A percentile compares a stretch with the other conserved stretches of the same genome.
Evolutionary conservation across 163 green algal species (phyloP).

Genomic region (Prototheca stagnorum): DNA sequence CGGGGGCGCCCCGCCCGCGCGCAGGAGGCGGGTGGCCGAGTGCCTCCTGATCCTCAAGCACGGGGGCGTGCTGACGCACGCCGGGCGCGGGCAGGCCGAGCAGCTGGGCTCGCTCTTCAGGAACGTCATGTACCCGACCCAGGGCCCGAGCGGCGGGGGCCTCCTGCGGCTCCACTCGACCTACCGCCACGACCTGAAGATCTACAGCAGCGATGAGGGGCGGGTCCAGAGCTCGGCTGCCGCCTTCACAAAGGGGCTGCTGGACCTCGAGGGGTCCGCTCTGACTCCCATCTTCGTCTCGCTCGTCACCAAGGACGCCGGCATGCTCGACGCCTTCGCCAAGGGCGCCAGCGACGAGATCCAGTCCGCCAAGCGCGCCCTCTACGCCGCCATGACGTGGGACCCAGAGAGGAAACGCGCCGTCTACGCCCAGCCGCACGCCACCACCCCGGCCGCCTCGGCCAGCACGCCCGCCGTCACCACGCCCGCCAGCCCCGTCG

Average conservation of each 20-base stretch:
- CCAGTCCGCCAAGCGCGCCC: constrained; percentile 46
- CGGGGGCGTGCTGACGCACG: constrained; percentile 89
- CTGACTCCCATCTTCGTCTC: constrained; percentile 83
- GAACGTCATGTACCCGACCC: constrained; percentile 82
- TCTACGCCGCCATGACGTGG: constrained; percentile 65
- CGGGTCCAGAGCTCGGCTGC: constrained; percentile 71
- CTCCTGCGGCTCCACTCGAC: constrained; percentile 92
- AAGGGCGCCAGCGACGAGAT: constrained; percentile 82
- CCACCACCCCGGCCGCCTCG: constrained; percentile 21
- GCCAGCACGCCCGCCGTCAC: constrained; percentile 20
- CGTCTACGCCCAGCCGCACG: constrained; percentile 20
- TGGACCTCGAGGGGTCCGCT: constrained; percentile 76
- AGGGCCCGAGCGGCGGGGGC: constrained; percentile 37
- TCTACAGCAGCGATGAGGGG: constrained; percentile 90
- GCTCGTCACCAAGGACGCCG: constrained; percentile 83
- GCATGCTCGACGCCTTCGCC: constrained; percentile 86
- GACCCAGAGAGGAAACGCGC: constrained; percentile 26
- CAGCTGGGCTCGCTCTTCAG: constrained; percentile 78
- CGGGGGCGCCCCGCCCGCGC: background rate
- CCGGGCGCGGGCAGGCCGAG: constrained; percentile 65
- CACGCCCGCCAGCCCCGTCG: constrained; percentile 5
- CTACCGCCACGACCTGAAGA: constrained; percentile 98
- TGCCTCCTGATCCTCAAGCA: constrained; percentile 92
- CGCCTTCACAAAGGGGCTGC: constrained; percentile 62
- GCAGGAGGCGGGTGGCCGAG: constrained; percentile 21